Base-by-base conservation (phyloP, 805 yeast genomes). In the Yamadazyma scolyti region DNA sequence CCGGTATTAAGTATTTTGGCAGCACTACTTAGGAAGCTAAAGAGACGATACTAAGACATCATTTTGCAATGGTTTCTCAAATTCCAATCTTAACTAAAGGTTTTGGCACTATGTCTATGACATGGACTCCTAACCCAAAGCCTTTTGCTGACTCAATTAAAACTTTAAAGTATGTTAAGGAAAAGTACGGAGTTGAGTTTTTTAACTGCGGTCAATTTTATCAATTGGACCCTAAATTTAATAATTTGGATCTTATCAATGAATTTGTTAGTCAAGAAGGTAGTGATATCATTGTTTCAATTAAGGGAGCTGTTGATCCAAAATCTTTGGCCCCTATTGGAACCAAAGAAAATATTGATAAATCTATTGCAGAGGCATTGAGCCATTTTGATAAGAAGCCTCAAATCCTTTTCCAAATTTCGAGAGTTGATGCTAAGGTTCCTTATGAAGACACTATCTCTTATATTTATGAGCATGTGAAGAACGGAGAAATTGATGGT, bases 121-220 rank as follows among this genome's bases (percentile, higher is more conserved):
- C 95, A 1, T 77, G 85, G 86, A 68, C 70, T 20, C 74, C 79
- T 0, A 51, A 45, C 0, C 85, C 84, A 20, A 55, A 71, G 17
- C 69, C 80, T 5, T 54, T 67, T 31, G 76, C 70, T 11, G 60
- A 66, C 33, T 78, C 84, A 3, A 62, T 77, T 38, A 73, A 58
- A 8, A 58, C 75, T 3, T 61, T 86, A 52, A 68, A 73, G 37
- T 47, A 44, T 15, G 52, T 52, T 16, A 79, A 82, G 16, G 52
- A 77, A 17, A 39, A 65, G 56, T 46, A 52, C 37, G 65, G 77
- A 42, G 61, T 74, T 56, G 56, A 54, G 8, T 69, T 81, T 35
- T 58, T 82, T 55, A 85, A 85, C 47, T 78, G 77, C 14, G 95
- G 90, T 37, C 93, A 81, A 47, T 84, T 86, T 48, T 86, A 86